These are phyloP conservation scores for Carex scoparia DNA, from an alignment of 176 grass and related monocot species.

Conservation along the genomic window DNA sequence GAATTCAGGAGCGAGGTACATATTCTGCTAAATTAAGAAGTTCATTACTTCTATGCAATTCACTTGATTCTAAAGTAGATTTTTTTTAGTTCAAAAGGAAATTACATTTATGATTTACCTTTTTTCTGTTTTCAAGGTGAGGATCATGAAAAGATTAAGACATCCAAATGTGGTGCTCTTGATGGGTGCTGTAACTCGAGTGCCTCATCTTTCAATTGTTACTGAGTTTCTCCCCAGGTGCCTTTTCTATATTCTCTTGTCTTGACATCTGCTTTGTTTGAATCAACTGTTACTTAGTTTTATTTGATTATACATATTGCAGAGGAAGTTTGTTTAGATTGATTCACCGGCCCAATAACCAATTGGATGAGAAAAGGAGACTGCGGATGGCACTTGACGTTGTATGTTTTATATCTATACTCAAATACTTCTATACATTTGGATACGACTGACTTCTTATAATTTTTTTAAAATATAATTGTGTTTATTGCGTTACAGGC, in stretches of 20 bases:
- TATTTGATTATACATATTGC: constrained; percentile 35
- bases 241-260: constrained; percentile 25
- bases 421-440: constrained; percentile 19
- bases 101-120: background rate
- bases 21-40: constrained; percentile 11
- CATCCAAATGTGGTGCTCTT: constrained; percentile 99
- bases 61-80: background rate
- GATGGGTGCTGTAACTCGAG: constrained; percentile 94
- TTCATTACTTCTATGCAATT: background rate
- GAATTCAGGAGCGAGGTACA: constrained; percentile 97
- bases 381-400: constrained; percentile 94
- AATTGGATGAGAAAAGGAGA: constrained; percentile 76
- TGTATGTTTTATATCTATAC: constrained; percentile 43
- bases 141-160: constrained; percentile 82
- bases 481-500: constrained; percentile 42
- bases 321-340: constrained; percentile 92
- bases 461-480: constrained; percentile 27
- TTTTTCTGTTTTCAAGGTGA: constrained; percentile 55
- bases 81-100: constrained; percentile 23
- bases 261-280: constrained; percentile 20
- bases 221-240: constrained; percentile 99
- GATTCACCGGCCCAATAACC: constrained; percentile 86
- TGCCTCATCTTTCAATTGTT: constrained; percentile 93
- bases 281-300: constrained; percentile 13
- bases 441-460: background rate